A percentile compares a stretch with the other conserved stretches of the same genome.
These are phyloP conservation scores for Xerocomus amazonicus DNA, from an alignment of 1,284 basidiomycete genomes.

Conservation along the genomic window DNA sequence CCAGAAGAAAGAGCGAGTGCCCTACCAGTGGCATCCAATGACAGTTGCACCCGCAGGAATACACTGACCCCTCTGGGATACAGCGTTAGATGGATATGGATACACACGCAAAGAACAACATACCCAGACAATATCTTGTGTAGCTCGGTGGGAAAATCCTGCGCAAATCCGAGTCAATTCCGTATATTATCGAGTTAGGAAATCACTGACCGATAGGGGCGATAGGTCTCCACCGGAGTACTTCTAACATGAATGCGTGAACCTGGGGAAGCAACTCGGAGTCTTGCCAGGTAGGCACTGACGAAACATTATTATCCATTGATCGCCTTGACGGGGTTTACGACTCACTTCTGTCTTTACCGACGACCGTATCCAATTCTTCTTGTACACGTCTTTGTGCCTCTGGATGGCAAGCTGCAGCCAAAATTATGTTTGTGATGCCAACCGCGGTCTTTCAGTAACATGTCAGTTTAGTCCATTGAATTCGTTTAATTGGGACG, in stretches of 20 bases:
- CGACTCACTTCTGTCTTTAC: constrained; percentile 44
- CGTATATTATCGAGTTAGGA: not conserved
- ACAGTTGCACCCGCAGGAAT: constrained; percentile 60
- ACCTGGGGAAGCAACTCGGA: constrained; percentile 48
- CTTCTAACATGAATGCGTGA: constrained; percentile 58
- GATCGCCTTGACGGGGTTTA: too few relatives aligned
- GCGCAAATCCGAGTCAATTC: not conserved
- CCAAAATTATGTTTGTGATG: constrained; percentile 55
- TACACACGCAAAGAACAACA: constrained; percentile 5
- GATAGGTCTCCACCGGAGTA: constrained; percentile 62
- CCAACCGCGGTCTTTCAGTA: constrained; percentile 45
- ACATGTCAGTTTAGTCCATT: too few relatives aligned
- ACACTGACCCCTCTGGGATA: constrained; percentile 43
- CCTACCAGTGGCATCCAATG: constrained; percentile 43
- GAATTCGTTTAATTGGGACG: not conserved
- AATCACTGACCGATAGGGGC: constrained; percentile 40
- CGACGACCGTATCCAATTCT: constrained; percentile 59
- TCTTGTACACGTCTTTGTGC: constrained; percentile 53
- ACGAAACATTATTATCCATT: not conserved
- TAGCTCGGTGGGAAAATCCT: constrained; percentile 57
- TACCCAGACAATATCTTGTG: constrained; percentile 59
- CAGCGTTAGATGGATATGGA: not conserved
- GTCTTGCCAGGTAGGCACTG: constrained; percentile 52
- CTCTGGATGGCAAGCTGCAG: constrained; percentile 59
- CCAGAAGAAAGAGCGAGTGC: not conserved